These are phyloP conservation scores for Candida oleophila DNA, from an alignment of 805 yeast genomes.

Conservation along the genomic window DNA sequence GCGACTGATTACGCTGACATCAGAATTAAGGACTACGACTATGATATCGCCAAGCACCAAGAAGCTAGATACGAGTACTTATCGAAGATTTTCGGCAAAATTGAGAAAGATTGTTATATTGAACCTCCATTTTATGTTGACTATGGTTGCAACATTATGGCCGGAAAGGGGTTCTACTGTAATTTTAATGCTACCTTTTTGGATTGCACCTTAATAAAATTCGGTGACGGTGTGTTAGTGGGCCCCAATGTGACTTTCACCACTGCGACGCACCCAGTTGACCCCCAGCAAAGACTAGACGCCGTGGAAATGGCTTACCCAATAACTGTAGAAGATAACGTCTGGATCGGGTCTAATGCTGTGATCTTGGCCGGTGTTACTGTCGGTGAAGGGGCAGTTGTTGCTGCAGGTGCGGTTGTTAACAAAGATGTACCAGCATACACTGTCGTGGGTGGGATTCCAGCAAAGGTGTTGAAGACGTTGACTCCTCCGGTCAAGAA, in stretches of 20 bases:
- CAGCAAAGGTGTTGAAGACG: constrained; percentile 47
- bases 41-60: constrained; percentile 22
- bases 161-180: constrained; percentile 60
- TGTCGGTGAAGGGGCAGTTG: constrained; percentile 58
- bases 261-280: constrained; percentile 66
- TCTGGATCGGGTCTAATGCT: constrained; percentile 64
- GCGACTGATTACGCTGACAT: constrained; percentile 33
- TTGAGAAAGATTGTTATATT: constrained; percentile 38
- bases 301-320: constrained; percentile 57
- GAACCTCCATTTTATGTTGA: constrained; percentile 66
- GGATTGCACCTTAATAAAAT: constrained; percentile 58
- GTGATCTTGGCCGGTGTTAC: constrained; percentile 63
- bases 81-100: constrained; percentile 46
- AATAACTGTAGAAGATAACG: constrained; percentile 59
- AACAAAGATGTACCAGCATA: constrained; percentile 53
- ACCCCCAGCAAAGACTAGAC: constrained; percentile 40
- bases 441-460: constrained; percentile 62
- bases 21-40: constrained; percentile 32
- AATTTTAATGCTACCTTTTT: constrained; percentile 57
- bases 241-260: constrained; percentile 64
- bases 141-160: constrained; percentile 59
- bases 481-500: constrained; percentile 8
- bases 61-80: constrained; percentile 39
- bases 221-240: constrained; percentile 58
- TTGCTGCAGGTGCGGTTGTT: constrained; percentile 72